These are phyloP conservation scores for Serendipita vermifera DNA, from an alignment of 768 basidiomycete species.

Conservation along the genomic window DNA sequence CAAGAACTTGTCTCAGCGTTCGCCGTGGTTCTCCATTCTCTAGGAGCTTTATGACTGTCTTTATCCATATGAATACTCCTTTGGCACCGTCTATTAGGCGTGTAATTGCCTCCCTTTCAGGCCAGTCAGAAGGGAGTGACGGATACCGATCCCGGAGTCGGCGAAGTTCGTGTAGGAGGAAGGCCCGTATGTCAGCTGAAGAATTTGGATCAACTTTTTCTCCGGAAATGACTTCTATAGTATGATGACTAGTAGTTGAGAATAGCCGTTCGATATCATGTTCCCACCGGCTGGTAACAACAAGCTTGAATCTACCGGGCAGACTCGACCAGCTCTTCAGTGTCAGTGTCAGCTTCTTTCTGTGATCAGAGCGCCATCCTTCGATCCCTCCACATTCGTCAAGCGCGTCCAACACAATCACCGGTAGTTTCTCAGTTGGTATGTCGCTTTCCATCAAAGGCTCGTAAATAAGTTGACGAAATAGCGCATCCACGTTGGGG, in stretches of 20 bases:
- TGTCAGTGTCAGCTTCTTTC: background rate
- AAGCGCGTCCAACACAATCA: background rate
- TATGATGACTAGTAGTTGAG: too few species aligned
- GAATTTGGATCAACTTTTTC: background rate
- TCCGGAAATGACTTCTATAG: background rate
- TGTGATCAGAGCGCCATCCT: background rate
- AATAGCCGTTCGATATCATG: background rate
- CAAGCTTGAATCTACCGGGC: background rate
- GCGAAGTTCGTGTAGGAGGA: background rate
- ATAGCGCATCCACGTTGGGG: too few species aligned
- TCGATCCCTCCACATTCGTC: constrained; percentile 6
- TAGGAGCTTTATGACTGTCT: background rate
- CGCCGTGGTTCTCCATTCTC: background rate
- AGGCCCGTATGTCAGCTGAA: background rate
- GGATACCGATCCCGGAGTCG: background rate
- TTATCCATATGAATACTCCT: constrained; percentile 1
- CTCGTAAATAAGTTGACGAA: too few species aligned
- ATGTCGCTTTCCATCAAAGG: background rate
- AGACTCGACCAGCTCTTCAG: background rate
- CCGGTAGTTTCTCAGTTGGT: background rate
- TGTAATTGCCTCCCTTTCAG: background rate
- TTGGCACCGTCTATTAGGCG: background rate
- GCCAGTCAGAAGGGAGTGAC: background rate
- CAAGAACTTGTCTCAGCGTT: background rate
- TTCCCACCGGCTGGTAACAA: constrained; percentile 3